These are phyloP conservation scores for Crucihimalaya himalaica DNA, from an alignment of 345 rosid genomes.

Conservation along the genomic window DNA sequence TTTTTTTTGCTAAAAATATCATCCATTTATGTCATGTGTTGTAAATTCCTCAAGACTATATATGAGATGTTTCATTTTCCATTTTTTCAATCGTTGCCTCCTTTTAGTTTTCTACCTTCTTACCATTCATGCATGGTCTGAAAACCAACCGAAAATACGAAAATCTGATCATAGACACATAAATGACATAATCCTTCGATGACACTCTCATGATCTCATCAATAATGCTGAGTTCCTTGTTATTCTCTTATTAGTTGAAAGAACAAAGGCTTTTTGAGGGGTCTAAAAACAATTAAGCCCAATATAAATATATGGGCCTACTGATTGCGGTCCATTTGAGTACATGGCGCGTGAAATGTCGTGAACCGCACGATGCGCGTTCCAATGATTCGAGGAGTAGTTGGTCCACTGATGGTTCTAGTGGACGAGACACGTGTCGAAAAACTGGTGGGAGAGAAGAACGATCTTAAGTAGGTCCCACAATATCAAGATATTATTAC, in stretches of 20 bases:
- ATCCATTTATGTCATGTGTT: conserved; percentile 39
- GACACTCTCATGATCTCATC: too few species aligned
- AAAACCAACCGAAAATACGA: too few species aligned
- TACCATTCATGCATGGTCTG: conserved; percentile 5
- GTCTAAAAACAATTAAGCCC: not conserved
- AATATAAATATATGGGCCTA: not conserved
- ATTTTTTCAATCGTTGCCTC: not conserved
- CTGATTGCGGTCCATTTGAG: not conserved
- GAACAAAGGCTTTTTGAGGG: not conserved
- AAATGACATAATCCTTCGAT: too few species aligned
- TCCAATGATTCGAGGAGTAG: not conserved
- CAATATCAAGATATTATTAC: conserved; percentile 22
- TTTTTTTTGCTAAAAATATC: conserved; percentile 1
- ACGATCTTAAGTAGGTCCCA: conserved; percentile 21
- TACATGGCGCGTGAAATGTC: not conserved
- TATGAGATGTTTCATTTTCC: conserved; percentile 27
- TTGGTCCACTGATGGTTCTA: conserved; percentile 25
- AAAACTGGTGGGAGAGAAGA: conserved; percentile 6
- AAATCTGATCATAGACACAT: too few species aligned
- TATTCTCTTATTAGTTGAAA: too few species aligned
- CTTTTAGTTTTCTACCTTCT: conserved; percentile 31
- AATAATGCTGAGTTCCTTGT: too few species aligned
- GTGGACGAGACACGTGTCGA: conserved; percentile 15
- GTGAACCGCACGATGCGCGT: not conserved
- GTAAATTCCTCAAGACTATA: conserved; percentile 40